These are phyloP conservation scores for Leishmania lainsoni DNA, from an alignment of 208 protist genomes.

Conservation along the genomic window DNA sequence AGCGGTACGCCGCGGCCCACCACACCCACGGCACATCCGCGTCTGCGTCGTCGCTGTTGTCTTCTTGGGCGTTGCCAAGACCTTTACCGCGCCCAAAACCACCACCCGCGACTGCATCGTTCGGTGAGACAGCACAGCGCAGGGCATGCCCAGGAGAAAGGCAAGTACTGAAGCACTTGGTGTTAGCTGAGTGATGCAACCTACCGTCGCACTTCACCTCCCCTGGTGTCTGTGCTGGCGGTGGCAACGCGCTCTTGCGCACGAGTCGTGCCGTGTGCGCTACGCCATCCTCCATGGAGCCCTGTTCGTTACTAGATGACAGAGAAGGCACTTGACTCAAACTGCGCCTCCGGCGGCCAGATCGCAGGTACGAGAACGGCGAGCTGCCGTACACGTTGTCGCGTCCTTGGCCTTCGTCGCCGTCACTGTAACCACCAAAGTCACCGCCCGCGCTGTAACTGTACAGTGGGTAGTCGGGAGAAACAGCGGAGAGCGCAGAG, in stretches of 20 bases:
- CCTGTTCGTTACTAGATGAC: neutral
- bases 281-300: conserved; percentile 4
- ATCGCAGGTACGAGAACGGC: conserved; percentile 12
- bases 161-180: neutral
- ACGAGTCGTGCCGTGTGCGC: conserved; percentile 30
- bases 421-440: neutral
- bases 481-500: neutral
- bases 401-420: neutral
- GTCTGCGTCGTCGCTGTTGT: conserved; percentile 3
- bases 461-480: neutral
- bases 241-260: conserved; percentile 32
- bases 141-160: neutral
- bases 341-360: neutral
- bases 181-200: neutral
- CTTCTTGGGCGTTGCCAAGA: too few relatives aligned
- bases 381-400: conserved; percentile 3
- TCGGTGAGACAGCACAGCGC: neutral
- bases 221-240: conserved; percentile 16
- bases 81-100: neutral
- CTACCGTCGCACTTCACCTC: neutral
- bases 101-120: neutral
- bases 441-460: neutral
- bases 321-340: neutral
- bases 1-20: conserved; percentile 77
- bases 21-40: conserved; percentile 58